Evolutionary conservation across 371 early-diverging fungal species (phyloP).

Genomic region (Mortierella sp.): DNA sequence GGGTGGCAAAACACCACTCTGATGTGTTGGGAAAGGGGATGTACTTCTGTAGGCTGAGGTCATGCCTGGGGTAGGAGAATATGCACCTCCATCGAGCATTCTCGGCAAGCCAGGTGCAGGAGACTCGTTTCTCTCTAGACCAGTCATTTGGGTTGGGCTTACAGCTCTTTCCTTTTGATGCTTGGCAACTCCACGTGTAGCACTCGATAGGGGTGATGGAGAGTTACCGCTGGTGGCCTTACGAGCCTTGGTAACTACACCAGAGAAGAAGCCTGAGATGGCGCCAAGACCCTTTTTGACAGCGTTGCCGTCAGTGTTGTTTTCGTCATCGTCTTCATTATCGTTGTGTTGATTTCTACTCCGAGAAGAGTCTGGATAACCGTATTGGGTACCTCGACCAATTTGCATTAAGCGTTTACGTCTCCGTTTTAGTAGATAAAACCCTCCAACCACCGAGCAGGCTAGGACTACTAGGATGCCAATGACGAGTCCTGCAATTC

Average conservation of each 20-base stretch:
- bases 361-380: not conserved
- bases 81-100: constrained; percentile 1
- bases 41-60: not conserved
- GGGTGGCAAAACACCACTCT: constrained; percentile 9
- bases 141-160: not conserved
- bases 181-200: not conserved
- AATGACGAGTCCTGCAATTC: constrained; percentile 36
- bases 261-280: constrained; percentile 3
- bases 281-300: not conserved
- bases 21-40: constrained; percentile 14
- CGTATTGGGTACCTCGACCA: constrained; percentile 10
- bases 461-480: constrained; percentile 27
- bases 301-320: not conserved
- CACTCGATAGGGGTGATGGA: not conserved
- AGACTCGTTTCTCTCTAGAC: not conserved
- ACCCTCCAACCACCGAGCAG: constrained; percentile 31
- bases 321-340: not conserved
- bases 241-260: constrained; percentile 8
- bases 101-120: constrained; percentile 4
- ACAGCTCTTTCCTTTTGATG: constrained; percentile 5
- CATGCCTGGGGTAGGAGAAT: not conserved
- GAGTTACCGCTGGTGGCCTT: not conserved
- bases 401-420: constrained; percentile 36
- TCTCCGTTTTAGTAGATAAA: constrained; percentile 38
- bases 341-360: not conserved